A percentile compares a stretch with the other conserved stretches of the same genome.
These are phyloP conservation scores for Tinospora cordifolia DNA, from an alignment of 164 flowering plant species.

Conservation along the genomic window DNA sequence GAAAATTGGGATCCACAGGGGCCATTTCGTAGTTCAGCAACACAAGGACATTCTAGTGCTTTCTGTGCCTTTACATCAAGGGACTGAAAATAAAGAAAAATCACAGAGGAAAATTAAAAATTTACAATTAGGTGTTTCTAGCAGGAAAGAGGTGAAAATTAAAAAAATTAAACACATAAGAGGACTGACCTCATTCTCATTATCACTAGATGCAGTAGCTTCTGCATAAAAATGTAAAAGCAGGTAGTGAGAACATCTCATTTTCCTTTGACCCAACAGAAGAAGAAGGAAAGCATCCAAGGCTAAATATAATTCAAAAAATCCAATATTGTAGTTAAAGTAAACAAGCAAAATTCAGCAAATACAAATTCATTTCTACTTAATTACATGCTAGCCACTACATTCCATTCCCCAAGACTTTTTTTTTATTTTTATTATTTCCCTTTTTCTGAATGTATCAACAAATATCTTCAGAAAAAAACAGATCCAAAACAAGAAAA, in stretches of 20 bases:
- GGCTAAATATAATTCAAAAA: background rate
- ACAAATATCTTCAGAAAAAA: too few relatives aligned
- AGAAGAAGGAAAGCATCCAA: background rate
- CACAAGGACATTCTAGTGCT: conserved; percentile 89
- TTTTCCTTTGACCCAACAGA: too few relatives aligned
- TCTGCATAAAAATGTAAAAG: conserved; percentile 37
- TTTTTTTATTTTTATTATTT: too few relatives aligned
- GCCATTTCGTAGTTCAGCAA: conserved; percentile 69
- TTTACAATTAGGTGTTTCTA: background rate
- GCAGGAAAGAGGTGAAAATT: background rate
- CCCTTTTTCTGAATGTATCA: too few relatives aligned
- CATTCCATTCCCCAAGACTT: too few relatives aligned
- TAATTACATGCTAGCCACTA: too few relatives aligned
- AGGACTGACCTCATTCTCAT: conserved; percentile 48
- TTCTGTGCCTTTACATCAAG: conserved; percentile 69
- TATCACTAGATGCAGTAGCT: conserved; percentile 63
- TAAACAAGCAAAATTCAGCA: background rate
- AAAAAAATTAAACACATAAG: conserved; percentile 3
- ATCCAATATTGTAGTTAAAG: background rate
- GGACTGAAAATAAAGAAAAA: conserved; percentile 35
- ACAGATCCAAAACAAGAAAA: too few relatives aligned
- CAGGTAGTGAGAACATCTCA: background rate
- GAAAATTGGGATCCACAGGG: conserved; percentile 79
- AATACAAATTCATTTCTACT: background rate
- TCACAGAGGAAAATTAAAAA: background rate